phyloP scores from a whole-genome alignment of 805 yeast genomes.

The Hanseniaspora valbyensis region DNA sequence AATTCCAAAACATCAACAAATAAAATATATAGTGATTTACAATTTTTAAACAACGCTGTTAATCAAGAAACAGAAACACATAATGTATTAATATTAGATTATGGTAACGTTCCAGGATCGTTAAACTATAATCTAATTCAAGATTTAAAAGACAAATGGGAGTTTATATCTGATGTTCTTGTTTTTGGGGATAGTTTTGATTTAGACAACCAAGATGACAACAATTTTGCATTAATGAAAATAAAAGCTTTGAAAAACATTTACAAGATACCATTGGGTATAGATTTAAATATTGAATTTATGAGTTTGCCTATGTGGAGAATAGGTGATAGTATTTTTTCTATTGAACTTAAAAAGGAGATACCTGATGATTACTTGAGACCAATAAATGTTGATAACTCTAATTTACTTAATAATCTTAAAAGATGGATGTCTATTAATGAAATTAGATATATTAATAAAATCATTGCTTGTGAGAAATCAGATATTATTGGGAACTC shows the following conservation, averaged over 20 bases:
- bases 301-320: slow-evolving; percentile 3
- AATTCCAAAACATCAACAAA: not conserved
- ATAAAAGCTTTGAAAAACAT: not conserved
- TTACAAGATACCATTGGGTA: not conserved
- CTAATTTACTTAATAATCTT: not conserved
- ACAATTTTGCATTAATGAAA: not conserved
- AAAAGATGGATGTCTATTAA: slow-evolving; percentile 6
- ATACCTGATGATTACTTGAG: not conserved
- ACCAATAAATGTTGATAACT: not conserved
- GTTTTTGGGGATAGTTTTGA: not conserved
- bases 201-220: not conserved
- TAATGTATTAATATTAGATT: not conserved
- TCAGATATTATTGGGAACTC: slow-evolving; percentile 18
- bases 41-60: not conserved
- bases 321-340: slow-evolving; percentile 2
- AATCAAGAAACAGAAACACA: not conserved
- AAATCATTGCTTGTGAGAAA: slow-evolving; percentile 6
- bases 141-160: not conserved
- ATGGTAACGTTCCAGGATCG: not conserved
- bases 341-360: not conserved
- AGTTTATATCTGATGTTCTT: not conserved
- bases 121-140: not conserved
- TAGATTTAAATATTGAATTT: not conserved
- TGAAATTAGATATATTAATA: not conserved
- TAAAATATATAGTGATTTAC: not conserved